phyloP scores from a whole-genome alignment of 2,329 filamentous ascomycete species.

The Arachnomyces sp. region DNA sequence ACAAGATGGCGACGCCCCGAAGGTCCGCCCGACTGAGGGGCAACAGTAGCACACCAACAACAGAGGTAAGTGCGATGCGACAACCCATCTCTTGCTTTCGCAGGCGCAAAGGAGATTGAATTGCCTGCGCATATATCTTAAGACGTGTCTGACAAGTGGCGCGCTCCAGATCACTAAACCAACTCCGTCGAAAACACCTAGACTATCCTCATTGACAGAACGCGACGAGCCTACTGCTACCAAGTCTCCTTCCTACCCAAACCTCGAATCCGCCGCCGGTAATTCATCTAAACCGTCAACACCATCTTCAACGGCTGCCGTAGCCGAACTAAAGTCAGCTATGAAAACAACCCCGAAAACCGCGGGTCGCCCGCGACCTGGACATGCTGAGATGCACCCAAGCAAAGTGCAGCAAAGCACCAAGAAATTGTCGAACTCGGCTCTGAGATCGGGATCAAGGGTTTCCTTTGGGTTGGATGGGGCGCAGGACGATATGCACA shows the following conservation, averaged over 20 bases:
- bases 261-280: constrained; percentile 11
- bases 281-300: constrained; percentile 23
- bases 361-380: constrained; percentile 58
- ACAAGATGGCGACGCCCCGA: constrained; percentile 27
- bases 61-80: constrained; percentile 4
- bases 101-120: too few species aligned
- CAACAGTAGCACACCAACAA: constrained; percentile 9
- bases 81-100: too few species aligned
- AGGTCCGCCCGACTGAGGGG: constrained; percentile 34
- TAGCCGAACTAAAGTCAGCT: constrained; percentile 25
- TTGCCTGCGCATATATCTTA: too few species aligned
- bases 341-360: constrained; percentile 56
- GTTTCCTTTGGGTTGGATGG: too few species aligned
- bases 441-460: constrained; percentile 67
- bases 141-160: too few species aligned
- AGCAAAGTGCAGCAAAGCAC: constrained; percentile 69
- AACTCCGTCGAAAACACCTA: constrained; percentile 14
- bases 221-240: constrained; percentile 37
- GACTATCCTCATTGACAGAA: constrained; percentile 40
- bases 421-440: constrained; percentile 68
- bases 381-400: constrained; percentile 82
- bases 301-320: constrained; percentile 19
- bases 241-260: constrained; percentile 22
- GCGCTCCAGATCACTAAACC: neutral
- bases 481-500: constrained; percentile 2